phyloP scores from a whole-genome alignment of 139 green algal genomes.

The Klebsormidium nitens region DNA sequence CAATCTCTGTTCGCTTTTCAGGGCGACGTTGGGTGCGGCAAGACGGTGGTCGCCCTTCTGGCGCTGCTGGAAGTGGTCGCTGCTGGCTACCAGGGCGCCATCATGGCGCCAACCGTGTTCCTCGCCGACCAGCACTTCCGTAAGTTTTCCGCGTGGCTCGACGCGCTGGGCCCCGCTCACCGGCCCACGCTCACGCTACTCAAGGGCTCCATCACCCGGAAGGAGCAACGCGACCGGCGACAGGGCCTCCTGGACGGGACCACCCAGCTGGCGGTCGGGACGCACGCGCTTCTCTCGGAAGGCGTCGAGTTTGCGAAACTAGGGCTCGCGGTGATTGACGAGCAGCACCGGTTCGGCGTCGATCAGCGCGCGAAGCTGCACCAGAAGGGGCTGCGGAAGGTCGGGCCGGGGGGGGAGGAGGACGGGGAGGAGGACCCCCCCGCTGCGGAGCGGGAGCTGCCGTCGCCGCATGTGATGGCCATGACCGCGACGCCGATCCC shows the following conservation, averaged over 20 bases:
- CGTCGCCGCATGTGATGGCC: slow-evolving; percentile 74
- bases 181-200: slow-evolving; percentile 33
- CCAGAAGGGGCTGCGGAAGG: slow-evolving; percentile 24
- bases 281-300: slow-evolving; percentile 73
- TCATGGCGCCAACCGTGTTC: slow-evolving; percentile 92
- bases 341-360: slow-evolving; percentile 79
- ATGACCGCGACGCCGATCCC: slow-evolving; percentile 97
- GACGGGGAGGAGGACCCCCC: too few species aligned
- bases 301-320: slow-evolving; percentile 60
- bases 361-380: slow-evolving; percentile 33
- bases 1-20: slow-evolving; percentile 37
- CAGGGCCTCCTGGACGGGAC: slow-evolving; percentile 45
- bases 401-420: background rate
- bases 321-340: slow-evolving; percentile 83
- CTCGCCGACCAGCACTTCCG: slow-evolving; percentile 40
- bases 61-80: slow-evolving; percentile 42
- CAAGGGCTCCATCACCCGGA: slow-evolving; percentile 24
- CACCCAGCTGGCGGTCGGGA: slow-evolving; percentile 71
- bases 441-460: background rate
- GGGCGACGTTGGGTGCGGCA: slow-evolving; percentile 94
- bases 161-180: slow-evolving; percentile 1
- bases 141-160: slow-evolving; percentile 16
- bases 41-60: slow-evolving; percentile 85
- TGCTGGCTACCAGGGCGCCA: slow-evolving; percentile 60
- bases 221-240: slow-evolving; percentile 16